These are phyloP conservation scores for Solanum neorickii DNA, from an alignment of 257 asterid genomes.

Conservation along the genomic window DNA sequence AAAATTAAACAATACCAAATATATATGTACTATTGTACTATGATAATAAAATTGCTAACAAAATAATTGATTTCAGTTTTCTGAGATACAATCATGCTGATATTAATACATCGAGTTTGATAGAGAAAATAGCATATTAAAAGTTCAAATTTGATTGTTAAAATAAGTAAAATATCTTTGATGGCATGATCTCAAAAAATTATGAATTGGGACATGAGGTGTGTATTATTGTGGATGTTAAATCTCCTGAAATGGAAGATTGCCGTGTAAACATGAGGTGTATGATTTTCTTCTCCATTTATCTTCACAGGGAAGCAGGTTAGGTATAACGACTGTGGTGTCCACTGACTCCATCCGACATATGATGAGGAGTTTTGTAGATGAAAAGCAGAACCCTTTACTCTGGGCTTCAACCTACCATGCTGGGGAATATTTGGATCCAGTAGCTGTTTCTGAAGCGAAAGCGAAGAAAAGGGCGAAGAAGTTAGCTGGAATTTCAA, in stretches of 20 bases:
- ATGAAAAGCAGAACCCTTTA: slow-evolving; percentile 78
- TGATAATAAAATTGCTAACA: neutral
- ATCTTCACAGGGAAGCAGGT: slow-evolving; percentile 75
- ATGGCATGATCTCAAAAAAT: neutral
- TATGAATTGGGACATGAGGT: neutral
- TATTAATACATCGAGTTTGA: neutral
- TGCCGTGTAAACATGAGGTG: neutral
- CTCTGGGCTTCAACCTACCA: slow-evolving; percentile 99
- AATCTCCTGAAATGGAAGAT: neutral
- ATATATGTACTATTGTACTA: neutral
- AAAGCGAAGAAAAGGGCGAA: slow-evolving; percentile 84
- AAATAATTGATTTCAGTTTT: neutral
- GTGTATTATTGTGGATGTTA: neutral
- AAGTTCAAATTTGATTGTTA: neutral
- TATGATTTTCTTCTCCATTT: neutral
- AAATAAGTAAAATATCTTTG: neutral
- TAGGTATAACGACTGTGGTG: slow-evolving; percentile 93
- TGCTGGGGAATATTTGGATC: slow-evolving; percentile 94
- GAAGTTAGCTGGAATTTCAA: slow-evolving; percentile 44
- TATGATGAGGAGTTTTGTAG: slow-evolving; percentile 99
- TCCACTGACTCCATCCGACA: slow-evolving; percentile 99
- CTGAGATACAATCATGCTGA: neutral
- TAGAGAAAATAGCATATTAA: neutral
- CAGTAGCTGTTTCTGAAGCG: slow-evolving; percentile 83
- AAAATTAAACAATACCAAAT: neutral